phyloP scores from a whole-genome alignment of 108 stramenopile genomes.

The Thalassiosira profunda region DNA sequence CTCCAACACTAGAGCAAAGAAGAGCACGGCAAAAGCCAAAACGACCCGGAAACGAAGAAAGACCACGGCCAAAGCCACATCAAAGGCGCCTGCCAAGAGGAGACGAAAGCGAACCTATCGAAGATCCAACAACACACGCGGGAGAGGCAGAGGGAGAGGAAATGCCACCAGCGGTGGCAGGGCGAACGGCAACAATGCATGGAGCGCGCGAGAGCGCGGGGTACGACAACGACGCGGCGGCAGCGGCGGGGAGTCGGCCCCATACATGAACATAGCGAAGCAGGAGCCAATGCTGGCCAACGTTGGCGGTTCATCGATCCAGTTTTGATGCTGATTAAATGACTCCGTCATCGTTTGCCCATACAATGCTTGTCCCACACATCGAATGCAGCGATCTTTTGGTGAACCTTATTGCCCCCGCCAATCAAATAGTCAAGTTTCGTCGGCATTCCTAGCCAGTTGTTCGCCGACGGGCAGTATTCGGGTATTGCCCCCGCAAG shows the following conservation, averaged over 20 bases:
- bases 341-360: background rate
- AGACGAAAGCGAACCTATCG: background rate
- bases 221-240: background rate
- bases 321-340: too few relatives aligned
- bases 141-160: slow-evolving; percentile 2
- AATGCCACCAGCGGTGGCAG: slow-evolving; percentile 1
- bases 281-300: slow-evolving; percentile 22
- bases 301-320: slow-evolving; percentile 21
- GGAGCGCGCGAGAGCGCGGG: slow-evolving; percentile 17
- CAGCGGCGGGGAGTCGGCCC: background rate
- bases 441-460: slow-evolving; percentile 58
- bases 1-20: background rate
- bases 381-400: background rate
- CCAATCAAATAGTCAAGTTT: background rate
- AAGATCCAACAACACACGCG: slow-evolving; percentile 1
- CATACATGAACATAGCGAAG: slow-evolving; percentile 26
- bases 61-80: background rate
- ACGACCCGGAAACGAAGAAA: background rate
- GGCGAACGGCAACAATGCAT: background rate
- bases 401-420: background rate
- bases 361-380: background rate
- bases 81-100: slow-evolving; percentile 6
- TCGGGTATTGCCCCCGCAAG: slow-evolving; percentile 10
- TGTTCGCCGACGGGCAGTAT: slow-evolving; percentile 27
- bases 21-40: background rate